Evolutionary conservation across 2,329 filamentous ascomycete genomes (phyloP).

Genomic region (Aspergillus neoniger): DNA sequence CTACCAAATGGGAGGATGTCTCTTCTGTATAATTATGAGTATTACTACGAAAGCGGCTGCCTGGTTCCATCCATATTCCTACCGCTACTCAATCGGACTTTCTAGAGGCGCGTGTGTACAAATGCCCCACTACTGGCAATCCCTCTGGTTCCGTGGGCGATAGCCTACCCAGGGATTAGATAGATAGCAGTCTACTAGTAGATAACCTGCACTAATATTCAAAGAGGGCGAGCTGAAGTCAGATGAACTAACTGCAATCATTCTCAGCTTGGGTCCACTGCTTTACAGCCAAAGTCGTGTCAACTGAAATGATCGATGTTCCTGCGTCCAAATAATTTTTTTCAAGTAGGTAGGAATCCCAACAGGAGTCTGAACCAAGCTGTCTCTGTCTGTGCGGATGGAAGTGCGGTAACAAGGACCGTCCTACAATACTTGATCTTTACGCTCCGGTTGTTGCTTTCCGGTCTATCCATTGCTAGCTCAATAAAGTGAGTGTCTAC

Average conservation of each 20-base stretch:
- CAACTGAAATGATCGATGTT: too few species aligned
- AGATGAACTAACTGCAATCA: background rate
- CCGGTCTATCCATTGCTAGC: background rate
- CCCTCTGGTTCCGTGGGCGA: background rate
- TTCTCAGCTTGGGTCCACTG: too few species aligned
- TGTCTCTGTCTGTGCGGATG: too few species aligned
- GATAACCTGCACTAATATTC: background rate
- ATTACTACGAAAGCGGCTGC: constrained; percentile 1
- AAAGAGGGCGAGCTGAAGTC: background rate
- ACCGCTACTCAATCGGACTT: constrained; percentile 5
- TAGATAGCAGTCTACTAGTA: background rate
- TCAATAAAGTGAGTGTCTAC: background rate
- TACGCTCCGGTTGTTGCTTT: background rate
- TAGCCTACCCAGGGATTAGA: background rate
- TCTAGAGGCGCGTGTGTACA: constrained; percentile 1
- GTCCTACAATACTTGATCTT: background rate
- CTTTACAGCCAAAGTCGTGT: too few species aligned
- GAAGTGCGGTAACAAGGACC: too few species aligned
- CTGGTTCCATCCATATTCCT: constrained; percentile 1
- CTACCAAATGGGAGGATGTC: background rate
- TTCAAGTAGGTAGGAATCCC: too few species aligned
- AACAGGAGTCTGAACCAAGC: too few species aligned
- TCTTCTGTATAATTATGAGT: background rate
- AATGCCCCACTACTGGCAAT: background rate
- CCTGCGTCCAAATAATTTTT: too few species aligned